Percentiles rank a stretch among this genome's conserved stretches.
Conservation (phyloP, 768 basidiomycete genomes). For the Suillus weaverae region DNA sequence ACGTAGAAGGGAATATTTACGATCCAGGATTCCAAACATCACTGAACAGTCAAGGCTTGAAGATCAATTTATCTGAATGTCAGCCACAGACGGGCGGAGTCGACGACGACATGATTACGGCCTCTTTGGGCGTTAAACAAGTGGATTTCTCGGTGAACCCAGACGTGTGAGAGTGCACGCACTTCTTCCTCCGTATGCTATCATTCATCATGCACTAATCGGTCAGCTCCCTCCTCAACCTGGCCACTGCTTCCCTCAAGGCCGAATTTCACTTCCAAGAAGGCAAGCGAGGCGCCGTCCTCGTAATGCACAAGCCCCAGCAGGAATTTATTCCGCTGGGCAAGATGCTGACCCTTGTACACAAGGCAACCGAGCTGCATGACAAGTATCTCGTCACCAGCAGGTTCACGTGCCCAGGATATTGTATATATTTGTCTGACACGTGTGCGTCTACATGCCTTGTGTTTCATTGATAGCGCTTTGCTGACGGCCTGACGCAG, state of each 20-base stretch:
- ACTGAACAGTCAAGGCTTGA: slow-evolving; percentile 9
- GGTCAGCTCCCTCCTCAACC: slow-evolving; percentile 17
- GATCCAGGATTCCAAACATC: slow-evolving; percentile 16
- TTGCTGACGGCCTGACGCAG: slow-evolving; percentile 10
- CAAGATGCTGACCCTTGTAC: slow-evolving; percentile 26
- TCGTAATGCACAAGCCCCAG: slow-evolving; percentile 35
- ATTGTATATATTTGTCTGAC: slow-evolving; percentile 33
- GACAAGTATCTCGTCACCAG: slow-evolving; percentile 36
- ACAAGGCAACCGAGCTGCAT: slow-evolving; percentile 22
- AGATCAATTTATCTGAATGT: slow-evolving; percentile 16
- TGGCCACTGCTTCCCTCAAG: slow-evolving; percentile 33
- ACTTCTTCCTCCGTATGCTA: background rate
- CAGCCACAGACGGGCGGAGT: slow-evolving; percentile 12
- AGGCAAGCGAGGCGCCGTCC: slow-evolving; percentile 33
- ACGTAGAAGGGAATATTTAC: slow-evolving; percentile 36
- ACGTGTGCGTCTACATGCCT: slow-evolving; percentile 12
- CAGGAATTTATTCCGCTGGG: slow-evolving; percentile 18
- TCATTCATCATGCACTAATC: background rate
- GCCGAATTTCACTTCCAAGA: slow-evolving; percentile 36
- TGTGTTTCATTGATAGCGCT: background rate
- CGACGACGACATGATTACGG: slow-evolving; percentile 26
- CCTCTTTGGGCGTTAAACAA: slow-evolving; percentile 23
- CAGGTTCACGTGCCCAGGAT: slow-evolving; percentile 33
- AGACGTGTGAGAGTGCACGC: slow-evolving; percentile 20
- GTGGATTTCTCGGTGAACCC: slow-evolving; percentile 15